Percentiles rank a stretch among this genome's conserved stretches.
Conservation (phyloP, 208 protist species). For the Naegleria fowleri region DNA sequence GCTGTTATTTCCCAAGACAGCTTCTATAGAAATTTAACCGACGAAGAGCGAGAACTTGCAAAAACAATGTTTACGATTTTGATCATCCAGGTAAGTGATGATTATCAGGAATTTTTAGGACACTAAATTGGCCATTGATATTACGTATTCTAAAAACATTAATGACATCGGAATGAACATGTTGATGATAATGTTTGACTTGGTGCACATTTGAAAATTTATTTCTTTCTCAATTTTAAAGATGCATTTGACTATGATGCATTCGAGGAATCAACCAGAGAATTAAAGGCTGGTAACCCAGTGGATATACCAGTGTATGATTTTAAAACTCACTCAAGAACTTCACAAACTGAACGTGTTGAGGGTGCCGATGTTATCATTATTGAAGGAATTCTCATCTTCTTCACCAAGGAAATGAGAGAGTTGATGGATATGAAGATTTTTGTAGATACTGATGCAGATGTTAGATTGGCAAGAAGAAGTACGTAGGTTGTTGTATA, state of each 20-base stretch:
- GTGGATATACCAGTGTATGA: slow-evolving; percentile 80
- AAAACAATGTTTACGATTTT: slow-evolving; percentile 65
- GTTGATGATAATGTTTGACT: too few species aligned
- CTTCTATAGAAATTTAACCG: slow-evolving; percentile 61
- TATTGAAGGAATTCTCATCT: slow-evolving; percentile 79
- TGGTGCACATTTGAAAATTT: not conserved
- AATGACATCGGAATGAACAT: too few species aligned
- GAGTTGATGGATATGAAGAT: slow-evolving; percentile 69
- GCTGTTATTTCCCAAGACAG: slow-evolving; percentile 67
- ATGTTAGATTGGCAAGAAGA: slow-evolving; percentile 68
- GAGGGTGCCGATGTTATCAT: slow-evolving; percentile 68
- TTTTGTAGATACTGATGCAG: slow-evolving; percentile 76
- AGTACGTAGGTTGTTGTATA: slow-evolving; percentile 40
- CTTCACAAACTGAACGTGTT: slow-evolving; percentile 44
- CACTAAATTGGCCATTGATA: too few species aligned
- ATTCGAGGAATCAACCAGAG: slow-evolving; percentile 51
- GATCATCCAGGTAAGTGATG: slow-evolving; percentile 49
- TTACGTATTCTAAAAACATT: too few species aligned
- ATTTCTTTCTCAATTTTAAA: not conserved
- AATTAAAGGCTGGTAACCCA: slow-evolving; percentile 56
- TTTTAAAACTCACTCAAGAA: slow-evolving; percentile 66
- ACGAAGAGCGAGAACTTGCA: slow-evolving; percentile 37
- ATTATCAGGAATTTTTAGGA: not conserved
- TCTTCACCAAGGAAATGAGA: slow-evolving; percentile 54
- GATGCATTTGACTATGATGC: slow-evolving; percentile 69